Evolutionary conservation across 192 early-diverging fungal genomes (phyloP), one percentile per base, ranked within the genome.

Genomic region (Kickxella alabastrina): DNA sequence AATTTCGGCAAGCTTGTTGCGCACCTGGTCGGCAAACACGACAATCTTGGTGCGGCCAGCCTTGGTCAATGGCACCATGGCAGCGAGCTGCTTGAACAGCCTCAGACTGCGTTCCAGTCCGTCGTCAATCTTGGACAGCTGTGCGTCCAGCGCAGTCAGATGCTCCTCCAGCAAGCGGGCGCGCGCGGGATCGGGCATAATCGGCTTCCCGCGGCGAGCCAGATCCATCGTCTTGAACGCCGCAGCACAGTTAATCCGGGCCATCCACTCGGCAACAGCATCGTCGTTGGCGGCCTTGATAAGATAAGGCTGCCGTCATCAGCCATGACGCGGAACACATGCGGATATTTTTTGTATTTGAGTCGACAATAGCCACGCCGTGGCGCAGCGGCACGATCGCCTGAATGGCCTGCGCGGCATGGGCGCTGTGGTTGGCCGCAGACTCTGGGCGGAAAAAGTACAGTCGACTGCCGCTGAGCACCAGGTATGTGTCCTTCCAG

Each of bases 221-320:
- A 79, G 45, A n/a, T 59, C 77, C 54, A 59, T 55, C 5, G 85
- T 82, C 55, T 87, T 90, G 60, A 90, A 79, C 13, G 86, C 77
- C 6, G 86, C 82, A 0, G 87, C 87, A 58, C 87, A 90, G 73
- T 90, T 90, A 44, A 90, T 84, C 35, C 82, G 82, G 27, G 79
- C 66, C 78, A 90, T 87, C 88, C 88, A 90, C 54, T 90, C 85
- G 24, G 87, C 82, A 66, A 90, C 83, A 18, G 84, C 80, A 26
- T 80, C 71, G 52, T 86, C 85, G 39, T 66, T 74, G 6, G 85
- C 69, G 5, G 85, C 84, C 65, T 83, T 75, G 48, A 90, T 77
- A 90, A 54, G 41, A 85, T 84, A 54, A 88, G 85, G 52, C 87
- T 82, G 21, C 83, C 83, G 34, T 87, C 83, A 5, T 77, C 82